Evolutionary conservation across 2,329 filamentous ascomycete genomes (phyloP).

Genomic region (Beauveria pseudobassiana): DNA sequence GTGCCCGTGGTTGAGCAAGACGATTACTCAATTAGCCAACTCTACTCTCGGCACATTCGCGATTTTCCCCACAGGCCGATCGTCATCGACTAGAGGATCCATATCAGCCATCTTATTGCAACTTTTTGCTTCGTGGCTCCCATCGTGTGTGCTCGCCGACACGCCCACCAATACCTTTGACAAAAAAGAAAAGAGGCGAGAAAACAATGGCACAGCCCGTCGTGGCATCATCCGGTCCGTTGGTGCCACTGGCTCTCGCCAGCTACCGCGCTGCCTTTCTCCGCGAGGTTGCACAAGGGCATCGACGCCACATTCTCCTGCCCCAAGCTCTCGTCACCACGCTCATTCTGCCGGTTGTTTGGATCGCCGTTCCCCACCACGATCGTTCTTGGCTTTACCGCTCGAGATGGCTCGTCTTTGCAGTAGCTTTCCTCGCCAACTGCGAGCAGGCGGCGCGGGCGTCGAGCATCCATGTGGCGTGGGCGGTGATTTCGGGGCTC

Average conservation of each 20-base stretch:
- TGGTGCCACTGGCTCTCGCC: constrained; percentile 15
- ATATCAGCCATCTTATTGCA: too few species aligned
- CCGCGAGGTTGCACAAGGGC: constrained; percentile 29
- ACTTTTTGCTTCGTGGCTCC: too few species aligned
- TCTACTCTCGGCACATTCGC: too few species aligned
- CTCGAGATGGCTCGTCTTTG: constrained; percentile 41
- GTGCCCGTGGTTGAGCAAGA: too few species aligned
- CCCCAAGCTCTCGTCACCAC: constrained; percentile 42
- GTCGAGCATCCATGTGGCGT: constrained; percentile 44
- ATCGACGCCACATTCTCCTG: constrained; percentile 40
- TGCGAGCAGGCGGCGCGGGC: constrained; percentile 31
- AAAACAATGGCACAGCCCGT: neutral
- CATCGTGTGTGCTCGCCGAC: neutral
- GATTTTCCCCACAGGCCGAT: too few species aligned
- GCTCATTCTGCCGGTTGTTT: constrained; percentile 43
- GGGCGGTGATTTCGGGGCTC: constrained; percentile 44
- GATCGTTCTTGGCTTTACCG: constrained; percentile 42
- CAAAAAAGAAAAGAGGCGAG: neutral
- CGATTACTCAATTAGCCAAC: too few species aligned
- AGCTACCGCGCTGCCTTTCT: constrained; percentile 31
- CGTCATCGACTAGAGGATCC: too few species aligned
- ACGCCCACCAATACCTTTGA: neutral
- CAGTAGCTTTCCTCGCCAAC: constrained; percentile 36
- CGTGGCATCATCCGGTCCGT: neutral
- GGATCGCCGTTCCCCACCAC: constrained; percentile 48